Percentiles rank a stretch among this genome's conserved stretches.
Evolutionary conservation across 192 early-diverging fungal genomes (phyloP).

Genomic region (Chytriomyces sp.): DNA sequence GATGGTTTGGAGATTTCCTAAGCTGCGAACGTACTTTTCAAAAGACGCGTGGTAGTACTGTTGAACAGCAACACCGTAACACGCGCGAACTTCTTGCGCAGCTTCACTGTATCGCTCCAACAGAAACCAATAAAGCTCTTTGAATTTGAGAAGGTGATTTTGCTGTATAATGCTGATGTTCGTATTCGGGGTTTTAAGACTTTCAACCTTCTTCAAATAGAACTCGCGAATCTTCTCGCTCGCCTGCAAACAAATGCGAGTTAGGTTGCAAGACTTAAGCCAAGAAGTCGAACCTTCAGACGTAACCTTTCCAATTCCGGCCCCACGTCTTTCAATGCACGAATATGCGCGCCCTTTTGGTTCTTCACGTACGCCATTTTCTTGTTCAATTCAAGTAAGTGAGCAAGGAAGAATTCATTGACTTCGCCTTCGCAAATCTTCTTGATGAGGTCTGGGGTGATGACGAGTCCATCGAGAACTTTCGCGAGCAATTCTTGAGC

Average conservation of each 20-base stretch:
- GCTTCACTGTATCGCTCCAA: conserved; percentile 85
- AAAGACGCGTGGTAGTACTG: conserved; percentile 91
- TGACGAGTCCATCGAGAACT: conserved; percentile 84
- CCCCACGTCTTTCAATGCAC: conserved; percentile 80
- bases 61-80: conserved; percentile 80
- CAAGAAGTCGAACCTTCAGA: conserved; percentile 58
- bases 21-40: conserved; percentile 78
- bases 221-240: conserved; percentile 86
- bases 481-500: conserved; percentile 73
- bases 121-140: conserved; percentile 88
- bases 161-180: conserved; percentile 94
- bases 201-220: conserved; percentile 82
- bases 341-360: conserved; percentile 74
- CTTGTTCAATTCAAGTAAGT: conserved; percentile 82
- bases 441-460: conserved; percentile 62
- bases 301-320: conserved; percentile 92
- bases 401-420: conserved; percentile 85
- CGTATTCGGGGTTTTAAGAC: conserved; percentile 84
- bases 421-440: conserved; percentile 92
- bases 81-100: conserved; percentile 82
- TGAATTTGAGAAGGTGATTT: conserved; percentile 88
- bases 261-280: too few relatives aligned
- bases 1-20: conserved; percentile 74
- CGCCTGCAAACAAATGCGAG: conserved; percentile 51
- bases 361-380: conserved; percentile 81